phyloP scores from a whole-genome alignment of 2,329 filamentous ascomycete genomes.

The Trichophyton schoenleinii region DNA sequence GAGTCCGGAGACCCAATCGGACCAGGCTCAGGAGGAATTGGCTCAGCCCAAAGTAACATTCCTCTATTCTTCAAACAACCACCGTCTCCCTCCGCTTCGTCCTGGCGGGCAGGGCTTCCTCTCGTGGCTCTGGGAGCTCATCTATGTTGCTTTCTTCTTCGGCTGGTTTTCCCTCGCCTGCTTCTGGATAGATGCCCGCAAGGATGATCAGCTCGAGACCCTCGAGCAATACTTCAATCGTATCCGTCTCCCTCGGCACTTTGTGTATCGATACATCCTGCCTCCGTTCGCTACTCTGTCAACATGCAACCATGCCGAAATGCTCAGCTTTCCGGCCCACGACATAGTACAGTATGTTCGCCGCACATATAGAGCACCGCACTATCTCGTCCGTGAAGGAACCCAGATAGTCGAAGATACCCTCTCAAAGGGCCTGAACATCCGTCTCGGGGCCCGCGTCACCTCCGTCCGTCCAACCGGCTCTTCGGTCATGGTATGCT shows the following conservation, averaged over 20 bases:
- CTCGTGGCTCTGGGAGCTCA: slow-evolving; percentile 33
- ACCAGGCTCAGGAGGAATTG: slow-evolving; percentile 3
- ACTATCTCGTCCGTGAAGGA: slow-evolving; percentile 41
- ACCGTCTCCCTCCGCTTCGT: slow-evolving; percentile 36
- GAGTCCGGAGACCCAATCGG: not conserved
- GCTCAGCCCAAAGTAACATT: slow-evolving; percentile 31
- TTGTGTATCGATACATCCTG: slow-evolving; percentile 39
- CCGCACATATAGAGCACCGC: slow-evolving; percentile 35
- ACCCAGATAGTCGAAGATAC: slow-evolving; percentile 39
- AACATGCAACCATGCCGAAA: slow-evolving; percentile 41
- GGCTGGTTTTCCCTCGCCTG: slow-evolving; percentile 44
- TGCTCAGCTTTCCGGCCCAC: slow-evolving; percentile 42
- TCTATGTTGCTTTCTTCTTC: slow-evolving; percentile 39
- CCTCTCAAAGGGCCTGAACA: slow-evolving; percentile 31
- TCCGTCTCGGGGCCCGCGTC: slow-evolving; percentile 28
- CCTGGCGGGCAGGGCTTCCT: slow-evolving; percentile 25
- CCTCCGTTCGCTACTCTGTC: slow-evolving; percentile 44
- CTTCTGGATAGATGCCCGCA: slow-evolving; percentile 34
- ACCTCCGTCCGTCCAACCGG: slow-evolving; percentile 14
- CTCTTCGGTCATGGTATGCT: slow-evolving; percentile 15
- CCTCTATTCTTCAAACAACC: slow-evolving; percentile 43
- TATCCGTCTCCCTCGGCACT: slow-evolving; percentile 39
- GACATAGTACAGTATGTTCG: slow-evolving; percentile 43
- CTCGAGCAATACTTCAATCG: slow-evolving; percentile 40
- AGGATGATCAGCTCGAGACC: slow-evolving; percentile 27